Percentiles rank a stretch among this genome's conserved stretches.
Conservation (phyloP, 768 basidiomycete species). For the Tylopilus subfusipes region DNA sequence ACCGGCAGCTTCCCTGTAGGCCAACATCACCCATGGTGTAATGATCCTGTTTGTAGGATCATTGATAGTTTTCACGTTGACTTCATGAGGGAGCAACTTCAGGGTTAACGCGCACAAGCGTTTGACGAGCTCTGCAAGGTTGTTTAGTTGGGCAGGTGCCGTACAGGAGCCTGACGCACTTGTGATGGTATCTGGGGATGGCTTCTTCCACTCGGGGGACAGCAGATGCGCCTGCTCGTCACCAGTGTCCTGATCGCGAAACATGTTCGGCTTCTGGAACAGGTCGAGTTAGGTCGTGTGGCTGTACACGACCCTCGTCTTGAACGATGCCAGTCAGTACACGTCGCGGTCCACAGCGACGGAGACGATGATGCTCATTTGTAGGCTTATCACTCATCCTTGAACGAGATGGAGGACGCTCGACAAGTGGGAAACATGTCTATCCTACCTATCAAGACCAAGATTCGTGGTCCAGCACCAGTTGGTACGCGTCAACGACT, state of each 20-base stretch:
- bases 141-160: not conserved
- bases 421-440: slow-evolving; percentile 87
- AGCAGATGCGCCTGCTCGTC: slow-evolving; percentile 45
- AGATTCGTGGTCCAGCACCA: slow-evolving; percentile 89
- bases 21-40: slow-evolving; percentile 71
- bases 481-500: slow-evolving; percentile 45
- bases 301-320: slow-evolving; percentile 29
- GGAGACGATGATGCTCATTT: not conserved
- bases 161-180: slow-evolving; percentile 44
- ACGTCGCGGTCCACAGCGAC: not conserved
- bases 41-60: slow-evolving; percentile 82
- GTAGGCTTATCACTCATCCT: slow-evolving; percentile 94
- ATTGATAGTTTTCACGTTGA: slow-evolving; percentile 59
- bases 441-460: slow-evolving; percentile 87
- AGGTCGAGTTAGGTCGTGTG: no score
- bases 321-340: slow-evolving; percentile 51
- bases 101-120: slow-evolving; percentile 75
- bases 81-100: slow-evolving; percentile 76
- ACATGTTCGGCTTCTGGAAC: no score
- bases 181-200: slow-evolving; percentile 69
- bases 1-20: slow-evolving; percentile 78
- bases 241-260: slow-evolving; percentile 25
- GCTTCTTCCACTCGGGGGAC: slow-evolving; percentile 45
- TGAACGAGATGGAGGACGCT: slow-evolving; percentile 81
- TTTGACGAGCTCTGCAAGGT: slow-evolving; percentile 65